Evolutionary conservation across 2,329 filamentous ascomycete species (phyloP), one percentile per base, ranked within the genome.

Genomic region (Botrytis pseudocinerea): DNA sequence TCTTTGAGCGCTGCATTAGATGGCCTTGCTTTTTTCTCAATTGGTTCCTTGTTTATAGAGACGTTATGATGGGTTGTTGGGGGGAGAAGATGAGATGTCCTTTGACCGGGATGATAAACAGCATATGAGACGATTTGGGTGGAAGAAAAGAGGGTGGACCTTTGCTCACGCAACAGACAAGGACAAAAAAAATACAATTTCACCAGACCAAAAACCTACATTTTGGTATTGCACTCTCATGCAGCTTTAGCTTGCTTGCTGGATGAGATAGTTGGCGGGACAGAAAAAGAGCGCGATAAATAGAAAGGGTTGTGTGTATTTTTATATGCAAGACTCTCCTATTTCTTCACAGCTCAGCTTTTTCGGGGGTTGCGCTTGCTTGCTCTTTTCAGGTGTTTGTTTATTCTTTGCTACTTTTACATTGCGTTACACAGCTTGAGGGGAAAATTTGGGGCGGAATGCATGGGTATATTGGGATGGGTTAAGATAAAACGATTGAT

Each of bases 121-220:
- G 64, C 35, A 68, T 68, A 59, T 72, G 70, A 72, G 70, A 48
- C 44, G 51, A 68, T 32, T 72, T 46, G 40, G 51, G 70, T 68
- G 70, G 48, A 46, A 46, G 70, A 28, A 71, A 59, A 72, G 48
- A 68, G 62, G 51, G 32, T 68, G 60, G 51, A 62, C 59, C 59
- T 68, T 72, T 25, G 70, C 62, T 72, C 70, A 72, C 62, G 70
- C 70, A 72, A 35, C 66, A 72, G 42, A 59, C 16, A 65, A 54
- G 44, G 44, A 51, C n/a, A 20, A 66, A 46, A 68, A 60, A 60
- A 68, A 22, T 57, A 57, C 25, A 57, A 28, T 40, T 22, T 54
- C 12, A 54, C 35, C 46, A 54, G 4, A 54, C 46, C 32, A n/a
- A 51, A 68, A 68, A 22, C 25, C 4, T 42, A 42, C 8, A 68